phyloP scores from a whole-genome alignment of 1,139 yeast genomes.

The Eremothecium coryli region DNA sequence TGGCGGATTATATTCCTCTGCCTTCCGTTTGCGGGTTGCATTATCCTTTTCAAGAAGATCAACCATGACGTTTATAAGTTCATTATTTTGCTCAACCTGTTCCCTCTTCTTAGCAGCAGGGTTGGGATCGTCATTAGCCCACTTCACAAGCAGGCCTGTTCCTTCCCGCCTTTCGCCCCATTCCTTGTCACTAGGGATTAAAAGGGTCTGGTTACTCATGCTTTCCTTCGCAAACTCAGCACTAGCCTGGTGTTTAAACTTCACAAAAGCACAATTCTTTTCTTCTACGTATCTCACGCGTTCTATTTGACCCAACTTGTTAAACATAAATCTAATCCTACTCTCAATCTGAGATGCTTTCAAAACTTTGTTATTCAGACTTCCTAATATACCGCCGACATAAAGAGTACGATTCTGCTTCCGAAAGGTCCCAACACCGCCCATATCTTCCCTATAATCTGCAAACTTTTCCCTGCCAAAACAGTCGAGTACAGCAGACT shows the following conservation, averaged over 20 bases:
- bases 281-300: constrained; percentile 51
- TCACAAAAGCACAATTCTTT: constrained; percentile 73
- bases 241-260: constrained; percentile 42
- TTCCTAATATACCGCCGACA: constrained; percentile 54
- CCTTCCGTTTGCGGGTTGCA: not conserved
- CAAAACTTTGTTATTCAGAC: constrained; percentile 19
- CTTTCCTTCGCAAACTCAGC: constrained; percentile 14
- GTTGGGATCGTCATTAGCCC: constrained; percentile 89
- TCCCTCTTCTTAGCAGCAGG: constrained; percentile 54
- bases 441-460: constrained; percentile 85
- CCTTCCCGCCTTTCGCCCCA: constrained; percentile 24
- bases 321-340: constrained; percentile 43
- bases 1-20: no score
- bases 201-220: constrained; percentile 45
- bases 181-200: constrained; percentile 37
- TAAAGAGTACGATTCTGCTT: constrained; percentile 63
- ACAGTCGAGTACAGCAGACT: constrained; percentile 54
- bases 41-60: constrained; percentile 13
- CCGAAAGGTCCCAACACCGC: constrained; percentile 83
- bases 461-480: constrained; percentile 86
- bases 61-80: constrained; percentile 20
- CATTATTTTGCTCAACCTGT: constrained; percentile 28
- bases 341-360: constrained; percentile 24
- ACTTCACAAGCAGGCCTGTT: constrained; percentile 59
- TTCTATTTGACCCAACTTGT: constrained; percentile 73